Conservation (phyloP, 2,329 filamentous ascomycete genomes). For the Ophioceras dolichostomum region DNA sequence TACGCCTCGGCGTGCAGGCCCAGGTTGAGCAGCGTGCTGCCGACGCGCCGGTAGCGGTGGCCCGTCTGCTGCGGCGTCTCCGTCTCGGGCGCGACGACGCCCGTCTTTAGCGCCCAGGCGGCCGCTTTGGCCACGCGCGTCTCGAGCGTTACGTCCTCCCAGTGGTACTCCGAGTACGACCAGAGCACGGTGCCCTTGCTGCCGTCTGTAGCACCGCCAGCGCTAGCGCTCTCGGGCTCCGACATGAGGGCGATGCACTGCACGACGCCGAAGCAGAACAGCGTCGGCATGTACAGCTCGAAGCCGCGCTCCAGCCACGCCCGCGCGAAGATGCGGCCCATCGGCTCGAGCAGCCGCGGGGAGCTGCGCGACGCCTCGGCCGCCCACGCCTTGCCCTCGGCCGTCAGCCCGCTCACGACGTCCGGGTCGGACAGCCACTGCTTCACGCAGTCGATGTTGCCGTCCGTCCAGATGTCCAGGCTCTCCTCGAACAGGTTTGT, state of each 20-base stretch:
- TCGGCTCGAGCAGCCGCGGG: not conserved
- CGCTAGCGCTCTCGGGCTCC: not conserved
- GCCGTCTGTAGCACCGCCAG: no score
- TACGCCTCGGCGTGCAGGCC: conserved; percentile 2
- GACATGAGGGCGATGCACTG: conserved; percentile 1
- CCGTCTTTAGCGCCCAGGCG: not conserved
- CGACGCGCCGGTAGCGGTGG: conserved; percentile 3
- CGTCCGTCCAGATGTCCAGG: conserved; percentile 3
- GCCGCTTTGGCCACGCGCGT: not conserved
- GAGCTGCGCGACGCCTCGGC: not conserved
- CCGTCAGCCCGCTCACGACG: not conserved
- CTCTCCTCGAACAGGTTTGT: conserved; percentile 4
- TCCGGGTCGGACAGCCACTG: not conserved
- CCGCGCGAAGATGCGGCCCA: not conserved
- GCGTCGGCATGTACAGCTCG: conserved; percentile 3
- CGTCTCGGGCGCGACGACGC: not conserved
- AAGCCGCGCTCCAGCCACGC: conserved; percentile 2
- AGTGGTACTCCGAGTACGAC: conserved; percentile 1
- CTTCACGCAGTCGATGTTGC: conserved; percentile 1
- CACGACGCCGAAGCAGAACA: conserved; percentile 3
- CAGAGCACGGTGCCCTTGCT: not conserved
- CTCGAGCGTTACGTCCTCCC: not conserved
- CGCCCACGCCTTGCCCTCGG: conserved; percentile 1
- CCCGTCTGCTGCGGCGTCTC: not conserved
- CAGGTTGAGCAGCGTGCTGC: conserved; percentile 1